Evolutionary conservation across 768 basidiomycete genomes (phyloP).

Genomic region (Calocera cornea): DNA sequence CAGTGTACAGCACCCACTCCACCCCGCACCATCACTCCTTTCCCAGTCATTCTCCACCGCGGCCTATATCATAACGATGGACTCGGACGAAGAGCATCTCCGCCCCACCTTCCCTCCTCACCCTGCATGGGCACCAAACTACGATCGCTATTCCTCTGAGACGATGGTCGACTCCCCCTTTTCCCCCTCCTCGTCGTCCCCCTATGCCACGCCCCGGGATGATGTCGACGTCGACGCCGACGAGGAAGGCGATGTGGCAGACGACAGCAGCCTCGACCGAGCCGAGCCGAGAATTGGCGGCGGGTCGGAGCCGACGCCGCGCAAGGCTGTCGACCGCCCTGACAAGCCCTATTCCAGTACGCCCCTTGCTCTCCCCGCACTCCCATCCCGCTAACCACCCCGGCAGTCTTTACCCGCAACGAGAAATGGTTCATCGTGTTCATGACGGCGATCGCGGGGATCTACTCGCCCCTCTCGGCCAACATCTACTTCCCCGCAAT

Average conservation of each 20-base stretch:
- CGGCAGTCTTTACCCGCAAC: constrained; percentile 38
- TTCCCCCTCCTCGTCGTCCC: background rate
- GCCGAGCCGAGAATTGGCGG: background rate
- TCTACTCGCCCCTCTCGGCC: constrained; percentile 51
- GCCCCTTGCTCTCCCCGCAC: background rate
- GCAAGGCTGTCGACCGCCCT: background rate
- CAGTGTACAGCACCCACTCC: too few relatives aligned
- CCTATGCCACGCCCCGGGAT: background rate
- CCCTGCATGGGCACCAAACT: background rate
- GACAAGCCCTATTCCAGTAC: constrained; percentile 3
- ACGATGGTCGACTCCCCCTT: background rate
- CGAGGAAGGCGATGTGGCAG: background rate
- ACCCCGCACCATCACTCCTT: background rate
- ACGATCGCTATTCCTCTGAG: background rate
- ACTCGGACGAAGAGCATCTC: background rate
- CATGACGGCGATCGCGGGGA: constrained; percentile 41
- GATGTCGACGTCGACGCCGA: background rate
- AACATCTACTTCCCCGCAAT: constrained; percentile 74
- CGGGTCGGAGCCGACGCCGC: background rate
- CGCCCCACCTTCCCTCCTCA: background rate
- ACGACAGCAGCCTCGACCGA: background rate
- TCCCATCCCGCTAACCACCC: constrained; percentile 15
- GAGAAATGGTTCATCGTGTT: constrained; percentile 62
- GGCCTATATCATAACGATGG: background rate
- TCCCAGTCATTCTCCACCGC: background rate